These are phyloP conservation scores for Diplodia intermedia DNA, from an alignment of 2,329 filamentous ascomycete genomes.

Conservation along the genomic window DNA sequence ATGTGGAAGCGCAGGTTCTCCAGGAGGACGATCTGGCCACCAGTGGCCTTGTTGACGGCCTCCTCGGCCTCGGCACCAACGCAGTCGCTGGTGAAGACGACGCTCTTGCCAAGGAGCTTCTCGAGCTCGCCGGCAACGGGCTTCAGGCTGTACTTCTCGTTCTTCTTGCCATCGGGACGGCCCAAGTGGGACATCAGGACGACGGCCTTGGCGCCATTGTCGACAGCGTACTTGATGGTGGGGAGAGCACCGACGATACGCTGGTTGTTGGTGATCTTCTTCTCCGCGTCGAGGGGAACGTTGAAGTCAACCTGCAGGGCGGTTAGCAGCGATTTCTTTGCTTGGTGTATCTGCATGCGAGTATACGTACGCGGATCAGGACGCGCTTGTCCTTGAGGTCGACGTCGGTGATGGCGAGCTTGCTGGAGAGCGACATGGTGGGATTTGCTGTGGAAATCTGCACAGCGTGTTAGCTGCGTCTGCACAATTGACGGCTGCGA, in stretches of 20 bases:
- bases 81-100: slow-evolving; percentile 88
- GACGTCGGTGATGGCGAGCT: slow-evolving; percentile 94
- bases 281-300: slow-evolving; percentile 90
- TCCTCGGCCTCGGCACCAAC: slow-evolving; percentile 91
- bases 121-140: slow-evolving; percentile 90
- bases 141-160: slow-evolving; percentile 93
- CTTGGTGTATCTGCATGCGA: not conserved
- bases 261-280: slow-evolving; percentile 97
- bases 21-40: slow-evolving; percentile 85
- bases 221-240: slow-evolving; percentile 92
- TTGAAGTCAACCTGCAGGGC: slow-evolving; percentile 94
- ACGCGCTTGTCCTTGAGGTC: slow-evolving; percentile 99
- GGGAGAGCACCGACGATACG: slow-evolving; percentile 95
- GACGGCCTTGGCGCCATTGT: slow-evolving; percentile 89
- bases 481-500: not conserved
- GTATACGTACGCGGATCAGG: slow-evolving; percentile 82
- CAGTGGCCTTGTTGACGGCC: slow-evolving; percentile 80
- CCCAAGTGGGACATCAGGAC: slow-evolving; percentile 98
- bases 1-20: slow-evolving; percentile 99
- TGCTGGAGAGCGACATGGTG: slow-evolving; percentile 93
- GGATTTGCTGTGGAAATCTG: slow-evolving; percentile 4
- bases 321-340: not conserved
- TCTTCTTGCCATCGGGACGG: slow-evolving; percentile 87
- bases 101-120: slow-evolving; percentile 83
- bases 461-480: not conserved